A percentile compares a stretch with the other conserved stretches of the same genome.
Evolutionary conservation across 495 filamentous ascomycete species (phyloP).

Genomic region (Articulospora tetracladia): DNA sequence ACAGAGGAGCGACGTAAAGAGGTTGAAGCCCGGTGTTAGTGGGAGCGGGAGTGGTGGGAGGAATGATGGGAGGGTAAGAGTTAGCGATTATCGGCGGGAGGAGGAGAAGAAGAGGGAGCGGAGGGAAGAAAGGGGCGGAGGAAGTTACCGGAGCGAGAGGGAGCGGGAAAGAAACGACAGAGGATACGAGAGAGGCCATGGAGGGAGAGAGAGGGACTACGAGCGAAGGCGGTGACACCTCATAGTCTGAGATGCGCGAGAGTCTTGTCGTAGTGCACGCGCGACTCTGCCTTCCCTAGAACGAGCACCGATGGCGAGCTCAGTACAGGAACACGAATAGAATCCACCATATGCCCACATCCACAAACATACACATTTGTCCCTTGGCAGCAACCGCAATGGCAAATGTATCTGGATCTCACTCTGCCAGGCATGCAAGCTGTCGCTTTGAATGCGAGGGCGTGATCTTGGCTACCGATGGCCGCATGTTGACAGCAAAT

Average conservation of each 20-base stretch:
- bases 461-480: too few relatives aligned
- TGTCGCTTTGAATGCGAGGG: too few relatives aligned
- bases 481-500: background rate
- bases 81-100: constrained; percentile 38
- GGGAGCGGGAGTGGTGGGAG: background rate
- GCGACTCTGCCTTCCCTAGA: background rate
- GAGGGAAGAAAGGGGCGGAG: constrained; percentile 32
- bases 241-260: background rate
- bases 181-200: constrained; percentile 4
- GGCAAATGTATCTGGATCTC: too few relatives aligned
- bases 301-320: background rate
- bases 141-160: constrained; percentile 20
- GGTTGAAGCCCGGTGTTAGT: constrained; percentile 40
- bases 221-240: constrained; percentile 7
- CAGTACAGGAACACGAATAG: background rate
- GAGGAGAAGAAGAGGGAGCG: constrained; percentile 28
- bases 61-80: constrained; percentile 31
- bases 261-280: constrained; percentile 16
- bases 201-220: constrained; percentile 11
- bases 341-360: background rate
- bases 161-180: constrained; percentile 24
- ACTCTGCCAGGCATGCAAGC: too few relatives aligned
- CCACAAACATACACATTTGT: too few relatives aligned
- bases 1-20: constrained; percentile 46
- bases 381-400: too few relatives aligned